These are phyloP conservation scores for Trichoderma reesei DNA, from an alignment of 495 filamentous ascomycete genomes.

Conservation along the genomic window DNA sequence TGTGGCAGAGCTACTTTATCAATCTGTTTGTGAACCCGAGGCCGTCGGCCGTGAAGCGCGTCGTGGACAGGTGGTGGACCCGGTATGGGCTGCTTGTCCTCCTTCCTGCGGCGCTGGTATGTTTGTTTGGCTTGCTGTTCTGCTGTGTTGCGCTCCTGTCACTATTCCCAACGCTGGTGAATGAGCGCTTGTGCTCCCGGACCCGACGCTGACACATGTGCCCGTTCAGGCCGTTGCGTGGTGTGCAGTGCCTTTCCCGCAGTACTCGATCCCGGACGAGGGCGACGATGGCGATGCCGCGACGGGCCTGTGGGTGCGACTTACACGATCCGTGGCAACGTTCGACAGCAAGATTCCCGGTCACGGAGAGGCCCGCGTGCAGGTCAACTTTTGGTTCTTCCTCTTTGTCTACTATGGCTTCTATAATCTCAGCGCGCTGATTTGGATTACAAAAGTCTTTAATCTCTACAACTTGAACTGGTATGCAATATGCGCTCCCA, in stretches of 20 bases:
- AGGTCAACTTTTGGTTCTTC: constrained; percentile 61
- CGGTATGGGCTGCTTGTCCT: constrained; percentile 46
- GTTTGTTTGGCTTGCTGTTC: constrained; percentile 20
- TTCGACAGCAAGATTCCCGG: constrained; percentile 39
- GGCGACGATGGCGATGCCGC: constrained; percentile 20
- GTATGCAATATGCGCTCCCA: constrained; percentile 16
- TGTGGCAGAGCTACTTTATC: constrained; percentile 31
- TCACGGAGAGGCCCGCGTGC: constrained; percentile 49
- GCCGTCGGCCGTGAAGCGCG: constrained; percentile 37
- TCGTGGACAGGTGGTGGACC: constrained; percentile 49
- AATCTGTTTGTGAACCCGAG: constrained; percentile 48
- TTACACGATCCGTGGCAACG: neutral
- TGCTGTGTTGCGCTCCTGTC: no score
- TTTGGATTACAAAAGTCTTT: constrained; percentile 61
- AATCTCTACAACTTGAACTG: constrained; percentile 57
- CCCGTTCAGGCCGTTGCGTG: constrained; percentile 43
- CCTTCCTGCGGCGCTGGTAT: constrained; percentile 46
- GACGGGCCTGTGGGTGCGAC: neutral
- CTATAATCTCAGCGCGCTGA: constrained; percentile 51
- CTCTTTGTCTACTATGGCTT: constrained; percentile 55
- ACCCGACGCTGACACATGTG: constrained; percentile 9
- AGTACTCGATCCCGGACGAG: constrained; percentile 38
- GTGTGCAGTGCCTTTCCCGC: constrained; percentile 54
- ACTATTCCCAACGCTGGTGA: neutral
- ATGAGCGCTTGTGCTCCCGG: constrained; percentile 11